Base-by-base conservation (phyloP, 306 rosid genomes). In the Citrullus amarus region DNA sequence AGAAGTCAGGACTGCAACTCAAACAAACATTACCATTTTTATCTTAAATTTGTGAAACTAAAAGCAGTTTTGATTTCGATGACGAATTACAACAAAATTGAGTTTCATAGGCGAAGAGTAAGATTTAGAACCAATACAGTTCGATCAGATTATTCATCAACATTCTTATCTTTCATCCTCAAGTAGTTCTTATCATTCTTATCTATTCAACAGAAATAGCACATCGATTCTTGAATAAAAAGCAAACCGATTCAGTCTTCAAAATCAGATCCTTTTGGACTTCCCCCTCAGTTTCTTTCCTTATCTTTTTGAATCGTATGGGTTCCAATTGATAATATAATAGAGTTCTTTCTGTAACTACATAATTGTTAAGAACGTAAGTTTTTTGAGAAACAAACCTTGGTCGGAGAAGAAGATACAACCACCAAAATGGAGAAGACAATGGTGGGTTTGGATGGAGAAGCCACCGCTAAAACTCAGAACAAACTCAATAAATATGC, bases 401-500 rank as follows among this genome's bases (percentile, higher is more conserved):
- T 65, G 3, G 13, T 61, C 46, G 16, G 22, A 63, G 46, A 36
- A 65, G 71, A 65, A 65, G 48, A 7, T 65, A 48, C 1, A 25
- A 25, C 9, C 3, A 36, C 1, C 16, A 15, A 36, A 50, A 18
- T 66, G 63, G 58, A 22, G 65, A 61, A 4, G 54, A 38, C n/a
- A 11, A 80, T 48, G 62, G 46, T 11, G 57, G 76, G 76, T 9
- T 60, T 54, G 55, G 46, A 9, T 74, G 89, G 81, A 77, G 61
- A 46, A 44, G 75, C 80, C 20, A 65, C 9, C 12, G 54, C 80
- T 9, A 81, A 28, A 57, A 77, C 36, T 66, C 61, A 20, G 15
- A 18, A 50, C 20, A 85, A 57, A 77, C 44, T 91, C 66, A 91
- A 91, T 83, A 89, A 72, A 51, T 72, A 83, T 84, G 90, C 98